Percentiles rank a stretch among this genome's conserved stretches.
phyloP scores from a whole-genome alignment of 495 filamentous ascomycete species.

The Penicillium silybi region DNA sequence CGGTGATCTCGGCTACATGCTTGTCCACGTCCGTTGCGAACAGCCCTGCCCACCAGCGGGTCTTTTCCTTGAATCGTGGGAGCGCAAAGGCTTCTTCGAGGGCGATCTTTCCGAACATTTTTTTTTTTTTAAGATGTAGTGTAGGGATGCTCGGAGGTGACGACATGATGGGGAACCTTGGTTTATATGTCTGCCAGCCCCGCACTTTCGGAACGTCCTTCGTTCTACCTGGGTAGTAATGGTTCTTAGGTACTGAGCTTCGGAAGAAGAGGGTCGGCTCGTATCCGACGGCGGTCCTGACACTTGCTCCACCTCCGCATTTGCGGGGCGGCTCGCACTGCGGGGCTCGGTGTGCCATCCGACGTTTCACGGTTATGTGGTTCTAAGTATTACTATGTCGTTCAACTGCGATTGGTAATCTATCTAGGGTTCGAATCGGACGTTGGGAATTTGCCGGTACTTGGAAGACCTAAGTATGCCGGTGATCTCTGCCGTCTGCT shows the following conservation, averaged over 20 bases:
- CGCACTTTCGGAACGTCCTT: constrained; percentile 1
- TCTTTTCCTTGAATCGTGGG: constrained; percentile 45
- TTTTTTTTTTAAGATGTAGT: too few species aligned
- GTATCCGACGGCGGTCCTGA: background rate
- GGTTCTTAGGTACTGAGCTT: background rate
- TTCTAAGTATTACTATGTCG: background rate
- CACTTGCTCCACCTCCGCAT: constrained; percentile 1
- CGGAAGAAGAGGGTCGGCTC: background rate
- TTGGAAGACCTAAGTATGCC: background rate
- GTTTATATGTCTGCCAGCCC: background rate
- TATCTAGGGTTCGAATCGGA: too few species aligned
- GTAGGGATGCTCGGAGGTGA: background rate
- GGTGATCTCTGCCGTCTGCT: background rate
- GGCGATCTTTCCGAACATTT: constrained; percentile 50
- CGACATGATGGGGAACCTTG: background rate
- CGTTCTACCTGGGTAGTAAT: background rate
- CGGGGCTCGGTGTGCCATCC: constrained; percentile 6
- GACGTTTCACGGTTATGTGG: too few species aligned
- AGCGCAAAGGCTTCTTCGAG: constrained; percentile 51
- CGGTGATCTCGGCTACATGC: constrained; percentile 41
- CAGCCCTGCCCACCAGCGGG: constrained; percentile 43
- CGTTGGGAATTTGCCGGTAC: too few species aligned
- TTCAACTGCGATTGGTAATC: background rate
- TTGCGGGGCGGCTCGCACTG: constrained; percentile 4
- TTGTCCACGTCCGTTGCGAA: constrained; percentile 43